These are phyloP conservation scores for Uncinocarpus reesii DNA, from an alignment of 2,329 filamentous ascomycete species.

Conservation along the genomic window DNA sequence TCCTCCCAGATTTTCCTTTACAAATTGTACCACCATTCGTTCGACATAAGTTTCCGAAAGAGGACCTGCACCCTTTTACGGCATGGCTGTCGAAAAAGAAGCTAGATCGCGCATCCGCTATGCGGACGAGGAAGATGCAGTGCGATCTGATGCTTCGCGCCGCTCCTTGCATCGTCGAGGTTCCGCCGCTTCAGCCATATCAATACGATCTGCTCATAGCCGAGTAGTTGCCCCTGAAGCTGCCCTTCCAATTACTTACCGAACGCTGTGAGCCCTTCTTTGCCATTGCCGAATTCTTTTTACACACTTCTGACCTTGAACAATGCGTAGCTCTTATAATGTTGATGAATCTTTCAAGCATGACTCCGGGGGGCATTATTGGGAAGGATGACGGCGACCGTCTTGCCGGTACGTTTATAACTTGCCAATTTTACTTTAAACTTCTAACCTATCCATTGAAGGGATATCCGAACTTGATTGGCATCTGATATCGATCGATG, in stretches of 20 bases:
- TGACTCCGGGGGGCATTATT: neutral
- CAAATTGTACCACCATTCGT: constrained; percentile 3
- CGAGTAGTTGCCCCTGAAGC: constrained; percentile 15
- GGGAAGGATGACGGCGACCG: neutral
- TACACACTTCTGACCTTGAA: neutral
- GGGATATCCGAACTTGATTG: constrained; percentile 55
- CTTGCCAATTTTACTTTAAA: neutral
- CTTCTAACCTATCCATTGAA: constrained; percentile 22
- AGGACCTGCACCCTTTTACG: neutral
- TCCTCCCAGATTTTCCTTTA: neutral
- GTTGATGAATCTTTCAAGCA: constrained; percentile 14
- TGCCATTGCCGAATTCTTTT: neutral
- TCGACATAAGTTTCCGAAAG: neutral
- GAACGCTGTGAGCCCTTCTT: constrained; percentile 13
- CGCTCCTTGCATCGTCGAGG: constrained; percentile 9
- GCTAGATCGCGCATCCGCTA: constrained; percentile 11
- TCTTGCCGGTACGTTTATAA: neutral
- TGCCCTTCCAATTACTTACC: constrained; percentile 16
- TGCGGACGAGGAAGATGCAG: constrained; percentile 12
- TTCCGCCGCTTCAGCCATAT: constrained; percentile 15
- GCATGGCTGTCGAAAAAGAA: constrained; percentile 13
- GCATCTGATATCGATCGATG: constrained; percentile 51
- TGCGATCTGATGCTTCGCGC: constrained; percentile 8
- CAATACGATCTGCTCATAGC: constrained; percentile 13
- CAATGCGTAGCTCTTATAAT: constrained; percentile 17